These are phyloP conservation scores for Daucus carota DNA, from an alignment of 129 eudicot species.

Conservation along the genomic window DNA sequence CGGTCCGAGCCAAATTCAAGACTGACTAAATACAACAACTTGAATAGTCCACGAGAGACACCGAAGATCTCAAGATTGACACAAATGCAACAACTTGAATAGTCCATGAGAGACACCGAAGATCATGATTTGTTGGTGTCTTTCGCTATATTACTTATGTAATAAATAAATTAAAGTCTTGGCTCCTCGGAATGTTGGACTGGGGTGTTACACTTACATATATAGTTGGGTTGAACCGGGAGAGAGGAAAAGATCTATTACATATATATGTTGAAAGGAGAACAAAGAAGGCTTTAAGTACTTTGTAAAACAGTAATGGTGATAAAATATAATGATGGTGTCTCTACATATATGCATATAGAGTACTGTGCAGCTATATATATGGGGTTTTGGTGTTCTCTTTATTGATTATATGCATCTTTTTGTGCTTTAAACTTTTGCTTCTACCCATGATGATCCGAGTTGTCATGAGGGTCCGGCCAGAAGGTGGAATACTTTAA, in stretches of 20 bases:
- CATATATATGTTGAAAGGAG: constrained; percentile 10
- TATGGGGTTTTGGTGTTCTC: background rate
- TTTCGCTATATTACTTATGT: too few species aligned
- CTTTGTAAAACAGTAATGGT: constrained; percentile 9
- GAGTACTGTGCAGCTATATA: background rate
- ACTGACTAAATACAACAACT: too few species aligned
- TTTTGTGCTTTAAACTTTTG: constrained; percentile 9
- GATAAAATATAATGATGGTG: constrained; percentile 18
- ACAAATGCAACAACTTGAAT: too few species aligned
- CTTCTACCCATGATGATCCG: constrained; percentile 83
- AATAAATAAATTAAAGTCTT: too few species aligned
- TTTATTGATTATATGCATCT: constrained; percentile 7
- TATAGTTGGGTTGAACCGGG: constrained; percentile 24
- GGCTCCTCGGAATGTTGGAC: too few species aligned
- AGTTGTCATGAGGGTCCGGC: constrained; percentile 68
- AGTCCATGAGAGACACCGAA: too few species aligned
- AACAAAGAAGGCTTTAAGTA: constrained; percentile 17
- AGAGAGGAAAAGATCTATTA: background rate
- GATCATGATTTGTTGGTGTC: too few species aligned
- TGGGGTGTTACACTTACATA: too few species aligned
- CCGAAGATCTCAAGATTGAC: too few species aligned
- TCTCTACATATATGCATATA: background rate
- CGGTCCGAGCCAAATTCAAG: too few species aligned
- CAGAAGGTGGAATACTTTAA: constrained; percentile 87
- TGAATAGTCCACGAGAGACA: too few species aligned